A percentile compares a stretch with the other conserved stretches of the same genome.
phyloP scores from a whole-genome alignment of 1,139 yeast species.

The Geotrichum australiense region DNA sequence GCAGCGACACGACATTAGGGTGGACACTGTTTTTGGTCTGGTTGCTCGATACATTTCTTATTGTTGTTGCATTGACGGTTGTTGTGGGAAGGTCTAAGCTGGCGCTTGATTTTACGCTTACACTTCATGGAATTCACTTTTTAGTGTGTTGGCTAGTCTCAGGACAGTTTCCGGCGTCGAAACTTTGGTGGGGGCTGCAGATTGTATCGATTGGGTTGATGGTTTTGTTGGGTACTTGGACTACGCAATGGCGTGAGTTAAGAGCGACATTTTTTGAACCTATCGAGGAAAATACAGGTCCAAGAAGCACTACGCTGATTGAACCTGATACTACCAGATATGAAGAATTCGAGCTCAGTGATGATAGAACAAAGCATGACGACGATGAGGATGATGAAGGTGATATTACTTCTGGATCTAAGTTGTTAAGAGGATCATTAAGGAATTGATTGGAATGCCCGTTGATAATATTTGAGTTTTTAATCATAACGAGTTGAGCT shows the following conservation, averaged over 20 bases:
- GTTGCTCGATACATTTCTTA: constrained; percentile 60
- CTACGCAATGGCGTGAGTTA: constrained; percentile 81
- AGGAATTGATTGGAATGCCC: not conserved
- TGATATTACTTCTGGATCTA: constrained; percentile 16
- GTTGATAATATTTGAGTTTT: too few species aligned
- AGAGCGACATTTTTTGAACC: constrained; percentile 77
- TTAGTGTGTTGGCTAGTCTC: constrained; percentile 61
- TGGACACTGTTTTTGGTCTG: constrained; percentile 64
- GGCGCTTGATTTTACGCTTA: constrained; percentile 93
- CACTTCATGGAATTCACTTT: constrained; percentile 75
- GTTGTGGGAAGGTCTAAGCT: constrained; percentile 88
- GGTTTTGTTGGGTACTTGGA: constrained; percentile 76
- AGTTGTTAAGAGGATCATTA: constrained; percentile 9
- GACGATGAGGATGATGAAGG: constrained; percentile 14
- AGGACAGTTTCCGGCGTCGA: constrained; percentile 57
- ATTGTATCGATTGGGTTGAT: constrained; percentile 57
- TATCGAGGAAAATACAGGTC: too few species aligned
- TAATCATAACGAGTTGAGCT: too few species aligned
- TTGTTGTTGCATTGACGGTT: constrained; percentile 71
- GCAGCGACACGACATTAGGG: constrained; percentile 75
- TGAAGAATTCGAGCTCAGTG: constrained; percentile 12
- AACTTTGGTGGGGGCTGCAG: constrained; percentile 85
- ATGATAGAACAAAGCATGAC: not conserved
- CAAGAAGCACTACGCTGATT: too few species aligned
- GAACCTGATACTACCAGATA: too few species aligned